phyloP scores from a whole-genome alignment of 2,329 filamentous ascomycete genomes.

The Penicillium sp. region DNA sequence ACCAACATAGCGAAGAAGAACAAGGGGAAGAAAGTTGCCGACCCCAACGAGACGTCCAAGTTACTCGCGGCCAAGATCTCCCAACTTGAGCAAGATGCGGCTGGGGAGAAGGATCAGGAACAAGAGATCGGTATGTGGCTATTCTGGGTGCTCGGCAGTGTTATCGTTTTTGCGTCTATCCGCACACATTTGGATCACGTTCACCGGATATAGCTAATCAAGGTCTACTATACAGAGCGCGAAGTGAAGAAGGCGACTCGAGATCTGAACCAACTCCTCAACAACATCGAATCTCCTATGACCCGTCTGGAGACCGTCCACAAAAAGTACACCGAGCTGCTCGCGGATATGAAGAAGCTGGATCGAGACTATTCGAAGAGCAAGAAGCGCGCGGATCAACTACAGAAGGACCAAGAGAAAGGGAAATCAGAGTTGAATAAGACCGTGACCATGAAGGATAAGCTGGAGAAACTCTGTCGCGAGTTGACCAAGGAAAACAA shows the following conservation, averaged over 20 bases:
- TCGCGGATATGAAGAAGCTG: conserved; percentile 93
- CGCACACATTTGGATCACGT: not conserved
- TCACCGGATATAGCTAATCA: conserved; percentile 35
- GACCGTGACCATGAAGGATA: conserved; percentile 89
- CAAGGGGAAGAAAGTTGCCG: conserved; percentile 82
- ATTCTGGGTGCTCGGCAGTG: conserved; percentile 7
- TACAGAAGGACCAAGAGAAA: conserved; percentile 96
- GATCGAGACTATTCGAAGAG: conserved; percentile 95
- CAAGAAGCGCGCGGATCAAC: conserved; percentile 89
- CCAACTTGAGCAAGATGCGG: conserved; percentile 90
- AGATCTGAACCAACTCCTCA: conserved; percentile 83
- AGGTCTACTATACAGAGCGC: conserved; percentile 66
- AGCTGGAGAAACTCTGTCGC: conserved; percentile 92
- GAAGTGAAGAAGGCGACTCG: conserved; percentile 94
- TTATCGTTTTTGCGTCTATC: not conserved
- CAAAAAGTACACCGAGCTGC: conserved; percentile 86
- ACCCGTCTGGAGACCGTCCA: conserved; percentile 90
- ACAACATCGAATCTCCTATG: conserved; percentile 86
- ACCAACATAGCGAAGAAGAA: conserved; percentile 71
- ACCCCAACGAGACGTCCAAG: conserved; percentile 89
- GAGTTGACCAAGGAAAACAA: conserved; percentile 98
- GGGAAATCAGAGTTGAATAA: conserved; percentile 87
- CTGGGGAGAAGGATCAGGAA: conserved; percentile 93
- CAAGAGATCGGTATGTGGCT: conserved; percentile 82
- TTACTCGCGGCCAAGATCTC: conserved; percentile 91